These are phyloP conservation scores for Ambrosiella xylebori DNA, from an alignment of 2,329 filamentous ascomycete genomes.

Conservation along the genomic window DNA sequence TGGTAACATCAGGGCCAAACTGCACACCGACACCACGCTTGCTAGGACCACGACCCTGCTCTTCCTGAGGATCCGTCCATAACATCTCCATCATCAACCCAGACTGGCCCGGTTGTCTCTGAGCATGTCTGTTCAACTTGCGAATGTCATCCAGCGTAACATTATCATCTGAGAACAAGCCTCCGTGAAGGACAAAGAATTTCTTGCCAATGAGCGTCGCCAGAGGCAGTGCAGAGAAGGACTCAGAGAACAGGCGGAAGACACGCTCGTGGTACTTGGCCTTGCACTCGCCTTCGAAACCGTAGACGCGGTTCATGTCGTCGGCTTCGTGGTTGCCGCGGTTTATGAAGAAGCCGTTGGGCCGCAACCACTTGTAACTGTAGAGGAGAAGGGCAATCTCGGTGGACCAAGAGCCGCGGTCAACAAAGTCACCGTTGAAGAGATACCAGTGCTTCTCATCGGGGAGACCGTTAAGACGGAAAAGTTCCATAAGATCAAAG, in stretches of 20 bases:
- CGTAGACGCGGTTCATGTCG: slow-evolving; percentile 97
- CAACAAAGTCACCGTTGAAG: slow-evolving; percentile 98
- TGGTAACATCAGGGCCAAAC: slow-evolving; percentile 92
- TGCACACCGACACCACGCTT: slow-evolving; percentile 94
- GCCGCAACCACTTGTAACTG: slow-evolving; percentile 90
- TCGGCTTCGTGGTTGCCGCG: slow-evolving; percentile 97
- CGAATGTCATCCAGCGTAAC: slow-evolving; percentile 84
- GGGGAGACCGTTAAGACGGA: slow-evolving; percentile 75
- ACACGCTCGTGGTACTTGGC: slow-evolving; percentile 92
- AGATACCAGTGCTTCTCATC: slow-evolving; percentile 79
- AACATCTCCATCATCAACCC: slow-evolving; percentile 99
- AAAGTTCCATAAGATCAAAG: slow-evolving; percentile 92
- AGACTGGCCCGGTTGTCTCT: slow-evolving; percentile 80
- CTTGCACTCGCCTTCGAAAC: slow-evolving; percentile 96
- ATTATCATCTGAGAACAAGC: slow-evolving; percentile 90
- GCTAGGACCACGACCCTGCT: slow-evolving; percentile 75
- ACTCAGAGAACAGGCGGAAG: slow-evolving; percentile 96
- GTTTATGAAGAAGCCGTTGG: slow-evolving; percentile 82
- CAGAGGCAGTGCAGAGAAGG: slow-evolving; percentile 83
- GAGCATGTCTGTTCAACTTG: slow-evolving; percentile 76
- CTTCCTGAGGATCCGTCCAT: slow-evolving; percentile 89
- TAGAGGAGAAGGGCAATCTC: slow-evolving; percentile 89
- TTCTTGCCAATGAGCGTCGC: slow-evolving; percentile 84
- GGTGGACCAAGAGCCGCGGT: slow-evolving; percentile 94
- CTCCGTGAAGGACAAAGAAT: slow-evolving; percentile 84